Evolutionary conservation across 169 alveolate species (phyloP), one percentile per base, ranked within the genome.

Genomic region (Fabrea salina): DNA sequence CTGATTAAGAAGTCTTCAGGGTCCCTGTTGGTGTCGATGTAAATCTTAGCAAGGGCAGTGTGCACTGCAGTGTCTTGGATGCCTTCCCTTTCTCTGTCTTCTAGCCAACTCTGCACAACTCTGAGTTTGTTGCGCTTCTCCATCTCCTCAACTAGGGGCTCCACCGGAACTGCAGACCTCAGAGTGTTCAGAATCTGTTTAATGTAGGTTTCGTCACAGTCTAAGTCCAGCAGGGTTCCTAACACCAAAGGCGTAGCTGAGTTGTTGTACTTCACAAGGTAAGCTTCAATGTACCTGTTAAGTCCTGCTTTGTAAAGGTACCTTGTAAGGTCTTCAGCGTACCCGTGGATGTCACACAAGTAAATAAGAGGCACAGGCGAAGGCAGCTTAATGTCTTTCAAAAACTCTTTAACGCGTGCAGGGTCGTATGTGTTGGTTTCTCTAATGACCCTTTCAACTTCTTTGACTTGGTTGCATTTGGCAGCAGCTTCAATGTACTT

Each of bases 11-110:
- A 98, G 70, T 92, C 92, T 83, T 97, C 99, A 13, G 99, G 98
- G 78, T 97, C 98, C 82, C 97, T 90, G 80, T 97, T 97, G 72
- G 98, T 94, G 83, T 98, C 99, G 51, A 99, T 97, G 84, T 95
- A 97, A 79, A 98, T 98, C 96, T 96, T 98, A 41, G 99, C 99
- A 77, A 99, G 92, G 27, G 99, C 99, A 82, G 98, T 98, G 92
- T 98, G 99, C 72, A 96, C 90, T 13, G 98, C 96, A 22, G 98
- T 96, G 30, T 92, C 96, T 89, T 97, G 97, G 83, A 93, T 95
- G 56, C 99, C 99, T 90, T 98, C 99, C 49, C 96, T 96, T 22
- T 95, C 95, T 85, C 99, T 96, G 33, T 97, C 98, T 84, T 98
- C 99, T 33, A 98, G 92, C 99, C 99, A 98, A 47, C 96, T 96